Conservation (phyloP, 495 filamentous ascomycete species). For the Xylaria bambusicola region DNA sequence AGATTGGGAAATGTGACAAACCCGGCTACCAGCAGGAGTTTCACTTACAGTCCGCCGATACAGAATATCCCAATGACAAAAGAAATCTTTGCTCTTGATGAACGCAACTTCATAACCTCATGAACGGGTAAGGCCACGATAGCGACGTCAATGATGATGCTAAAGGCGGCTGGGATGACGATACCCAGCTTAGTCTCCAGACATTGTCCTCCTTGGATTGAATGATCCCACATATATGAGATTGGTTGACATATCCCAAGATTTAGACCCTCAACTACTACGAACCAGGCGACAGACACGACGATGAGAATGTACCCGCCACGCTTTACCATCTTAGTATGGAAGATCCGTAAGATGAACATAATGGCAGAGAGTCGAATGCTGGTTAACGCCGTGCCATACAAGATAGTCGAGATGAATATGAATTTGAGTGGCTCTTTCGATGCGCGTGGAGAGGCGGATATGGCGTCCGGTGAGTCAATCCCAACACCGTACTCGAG, state of each 20-base stretch:
- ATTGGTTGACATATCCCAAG: conserved; percentile 10
- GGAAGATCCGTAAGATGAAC: conserved; percentile 24
- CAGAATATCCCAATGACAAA: conserved; percentile 10
- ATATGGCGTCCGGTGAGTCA: not conserved
- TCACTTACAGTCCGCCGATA: conserved; percentile 18
- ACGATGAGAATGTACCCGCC: conserved; percentile 18
- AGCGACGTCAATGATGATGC: conserved; percentile 1
- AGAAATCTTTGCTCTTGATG: conserved; percentile 24
- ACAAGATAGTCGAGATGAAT: conserved; percentile 18
- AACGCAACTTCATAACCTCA: conserved; percentile 31
- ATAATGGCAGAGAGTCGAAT: conserved; percentile 21
- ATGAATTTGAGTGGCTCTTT: conserved; percentile 11
- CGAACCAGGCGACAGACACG: conserved; percentile 10
- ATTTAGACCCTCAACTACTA: conserved; percentile 18
- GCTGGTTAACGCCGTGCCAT: conserved; percentile 14
- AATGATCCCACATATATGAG: conserved; percentile 7
- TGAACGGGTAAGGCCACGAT: conserved; percentile 5
- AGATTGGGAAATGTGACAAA: not conserved
- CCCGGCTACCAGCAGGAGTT: not conserved
- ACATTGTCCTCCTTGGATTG: not conserved
- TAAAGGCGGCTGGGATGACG: not conserved
- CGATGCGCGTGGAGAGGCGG: not conserved
- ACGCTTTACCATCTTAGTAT: conserved; percentile 3
- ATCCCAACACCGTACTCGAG: conserved; percentile 9
- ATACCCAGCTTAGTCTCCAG: not conserved